phyloP scores from a whole-genome alignment of 2,329 filamentous ascomycete species.

The Penicillium sp. region DNA sequence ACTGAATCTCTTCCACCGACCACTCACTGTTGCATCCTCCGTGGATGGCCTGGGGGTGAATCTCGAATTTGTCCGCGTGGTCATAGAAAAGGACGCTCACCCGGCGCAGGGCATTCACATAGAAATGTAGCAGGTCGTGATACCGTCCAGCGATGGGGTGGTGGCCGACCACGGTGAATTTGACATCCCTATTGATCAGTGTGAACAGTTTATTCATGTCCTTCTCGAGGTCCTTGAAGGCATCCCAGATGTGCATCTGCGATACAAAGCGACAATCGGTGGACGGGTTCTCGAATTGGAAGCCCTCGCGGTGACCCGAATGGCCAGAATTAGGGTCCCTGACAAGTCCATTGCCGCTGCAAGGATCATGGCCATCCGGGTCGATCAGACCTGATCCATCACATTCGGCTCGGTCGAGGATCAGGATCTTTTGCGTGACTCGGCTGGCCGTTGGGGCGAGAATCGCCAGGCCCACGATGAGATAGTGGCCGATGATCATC shows the following conservation, averaged over 20 bases:
- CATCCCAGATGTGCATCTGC: constrained; percentile 38
- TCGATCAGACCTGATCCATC: constrained; percentile 33
- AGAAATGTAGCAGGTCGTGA: constrained; percentile 37
- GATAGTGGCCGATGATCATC: constrained; percentile 17
- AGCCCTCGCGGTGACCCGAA: constrained; percentile 28
- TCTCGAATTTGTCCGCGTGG: constrained; percentile 35
- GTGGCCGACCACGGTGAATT: constrained; percentile 38
- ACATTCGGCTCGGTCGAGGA: constrained; percentile 25
- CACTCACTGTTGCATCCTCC: constrained; percentile 37
- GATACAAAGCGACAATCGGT: constrained; percentile 36
- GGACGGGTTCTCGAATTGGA: constrained; percentile 38
- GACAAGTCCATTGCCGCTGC: constrained; percentile 34
- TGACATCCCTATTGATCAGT: constrained; percentile 37
- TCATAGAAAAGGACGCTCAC: constrained; percentile 33
- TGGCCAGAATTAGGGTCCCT: constrained; percentile 20
- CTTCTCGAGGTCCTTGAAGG: constrained; percentile 37
- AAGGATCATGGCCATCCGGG: constrained; percentile 28
- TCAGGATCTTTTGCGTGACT: constrained; percentile 11
- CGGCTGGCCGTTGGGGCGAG: constrained; percentile 13
- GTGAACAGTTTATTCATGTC: constrained; percentile 38
- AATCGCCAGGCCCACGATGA: constrained; percentile 18
- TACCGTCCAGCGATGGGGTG: constrained; percentile 39
- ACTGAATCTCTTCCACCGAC: constrained; percentile 39
- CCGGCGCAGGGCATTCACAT: constrained; percentile 37
- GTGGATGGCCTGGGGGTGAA: constrained; percentile 36